A percentile compares a stretch with the other conserved stretches of the same genome.
Evolutionary conservation across 2,329 filamentous ascomycete species (phyloP).

Genomic region (Exophiala viscosa): DNA sequence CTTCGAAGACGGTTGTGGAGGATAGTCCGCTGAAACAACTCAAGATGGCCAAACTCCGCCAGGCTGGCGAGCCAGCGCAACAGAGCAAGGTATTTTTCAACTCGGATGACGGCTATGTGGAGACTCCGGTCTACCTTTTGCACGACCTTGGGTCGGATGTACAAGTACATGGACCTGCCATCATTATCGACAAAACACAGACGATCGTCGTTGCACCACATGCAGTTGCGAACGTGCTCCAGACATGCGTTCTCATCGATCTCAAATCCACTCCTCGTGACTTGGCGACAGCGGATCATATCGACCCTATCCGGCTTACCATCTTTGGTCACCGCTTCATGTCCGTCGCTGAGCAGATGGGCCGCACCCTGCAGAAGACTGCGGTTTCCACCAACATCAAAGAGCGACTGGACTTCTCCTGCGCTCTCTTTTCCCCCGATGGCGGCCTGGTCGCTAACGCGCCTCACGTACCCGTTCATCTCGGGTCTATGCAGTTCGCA

Average conservation of each 20-base stretch:
- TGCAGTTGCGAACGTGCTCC: constrained; percentile 36
- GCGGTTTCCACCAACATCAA: constrained; percentile 77
- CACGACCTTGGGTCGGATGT: constrained; percentile 34
- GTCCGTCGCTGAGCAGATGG: constrained; percentile 84
- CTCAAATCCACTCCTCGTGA: constrained; percentile 55
- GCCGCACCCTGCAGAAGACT: constrained; percentile 72
- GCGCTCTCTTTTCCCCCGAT: constrained; percentile 71
- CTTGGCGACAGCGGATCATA: constrained; percentile 47
- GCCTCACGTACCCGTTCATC: constrained; percentile 75
- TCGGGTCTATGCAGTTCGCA: constrained; percentile 82
- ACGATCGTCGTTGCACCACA: constrained; percentile 44
- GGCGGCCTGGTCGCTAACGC: constrained; percentile 67
- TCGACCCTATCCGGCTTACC: constrained; percentile 72
- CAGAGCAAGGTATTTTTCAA: constrained; percentile 35
- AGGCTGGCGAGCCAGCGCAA: background rate
- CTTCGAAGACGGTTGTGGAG: constrained; percentile 51
- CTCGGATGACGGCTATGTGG: constrained; percentile 26
- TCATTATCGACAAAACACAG: constrained; percentile 42
- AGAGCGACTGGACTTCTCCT: constrained; percentile 77
- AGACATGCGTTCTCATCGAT: constrained; percentile 40
- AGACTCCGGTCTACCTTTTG: constrained; percentile 38
- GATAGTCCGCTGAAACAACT: constrained; percentile 63
- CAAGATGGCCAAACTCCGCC: background rate
- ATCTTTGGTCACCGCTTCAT: constrained; percentile 82
- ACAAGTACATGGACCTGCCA: constrained; percentile 31